Conservation (phyloP, 176 grass and related monocot species). For the Lolium rigidum region DNA sequence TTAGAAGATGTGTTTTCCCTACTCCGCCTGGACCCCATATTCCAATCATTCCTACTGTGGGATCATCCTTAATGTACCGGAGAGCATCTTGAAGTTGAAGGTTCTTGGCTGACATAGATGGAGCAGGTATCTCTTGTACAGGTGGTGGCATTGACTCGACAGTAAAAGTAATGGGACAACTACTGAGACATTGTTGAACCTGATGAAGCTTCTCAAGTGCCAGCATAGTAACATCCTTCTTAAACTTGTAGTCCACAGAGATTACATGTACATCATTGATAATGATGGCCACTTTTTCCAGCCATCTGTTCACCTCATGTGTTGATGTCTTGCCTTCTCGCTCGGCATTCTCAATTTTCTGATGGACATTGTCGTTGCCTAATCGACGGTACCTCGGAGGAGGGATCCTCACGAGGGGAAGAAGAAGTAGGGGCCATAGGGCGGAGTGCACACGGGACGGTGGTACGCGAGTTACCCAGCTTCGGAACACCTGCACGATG, state of each 20-base stretch:
- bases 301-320: slow-evolving; percentile 7
- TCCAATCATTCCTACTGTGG: slow-evolving; percentile 16
- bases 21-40: slow-evolving; percentile 37
- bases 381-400: no score
- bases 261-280: background rate
- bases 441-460: no score
- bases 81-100: slow-evolving; percentile 14
- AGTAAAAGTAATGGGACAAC: background rate
- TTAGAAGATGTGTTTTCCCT: background rate
- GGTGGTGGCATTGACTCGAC: slow-evolving; percentile 13
- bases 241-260: background rate
- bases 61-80: slow-evolving; percentile 7
- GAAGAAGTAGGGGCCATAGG: no score
- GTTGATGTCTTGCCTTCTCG: background rate
- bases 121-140: slow-evolving; percentile 28
- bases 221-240: slow-evolving; percentile 7
- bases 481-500: no score
- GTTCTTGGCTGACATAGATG: slow-evolving; percentile 10
- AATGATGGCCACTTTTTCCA: background rate
- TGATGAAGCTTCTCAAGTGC: slow-evolving; percentile 11
- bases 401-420: no score
- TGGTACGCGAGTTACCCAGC: no score
- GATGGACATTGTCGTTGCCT: no score
- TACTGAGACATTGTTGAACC: background rate
- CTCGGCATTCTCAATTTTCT: background rate